A percentile compares a stretch with the other conserved stretches of the same genome.
These are phyloP conservation scores for Pholiota adiposa DNA, from an alignment of 1,284 basidiomycete species.

Conservation along the genomic window DNA sequence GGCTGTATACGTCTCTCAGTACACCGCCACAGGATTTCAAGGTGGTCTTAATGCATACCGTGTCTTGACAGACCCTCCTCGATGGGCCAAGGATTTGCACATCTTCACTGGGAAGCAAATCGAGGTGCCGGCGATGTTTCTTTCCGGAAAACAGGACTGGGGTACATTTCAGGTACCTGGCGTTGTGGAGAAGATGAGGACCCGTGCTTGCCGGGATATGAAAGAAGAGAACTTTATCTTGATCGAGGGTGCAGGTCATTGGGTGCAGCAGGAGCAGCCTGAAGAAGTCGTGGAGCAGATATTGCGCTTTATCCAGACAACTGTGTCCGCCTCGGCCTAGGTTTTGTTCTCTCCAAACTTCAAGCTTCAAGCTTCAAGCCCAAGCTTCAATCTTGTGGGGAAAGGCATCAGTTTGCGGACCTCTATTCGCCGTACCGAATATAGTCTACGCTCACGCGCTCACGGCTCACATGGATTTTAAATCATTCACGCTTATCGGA, in stretches of 20 bases:
- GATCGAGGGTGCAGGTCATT: constrained; percentile 62
- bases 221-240: constrained; percentile 51
- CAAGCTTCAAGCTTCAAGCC: too few species aligned
- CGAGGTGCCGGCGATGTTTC: constrained; percentile 55
- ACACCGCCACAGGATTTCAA: constrained; percentile 59
- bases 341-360: too few species aligned
- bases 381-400: too few species aligned
- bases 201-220: constrained; percentile 43
- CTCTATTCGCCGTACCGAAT: too few species aligned
- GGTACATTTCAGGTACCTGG: constrained; percentile 60
- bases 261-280: constrained; percentile 61
- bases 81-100: constrained; percentile 37
- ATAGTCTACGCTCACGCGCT: too few species aligned
- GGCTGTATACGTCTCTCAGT: constrained; percentile 53
- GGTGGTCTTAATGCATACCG: constrained; percentile 64
- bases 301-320: constrained; percentile 38
- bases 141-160: constrained; percentile 62
- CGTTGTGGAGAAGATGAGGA: constrained; percentile 42
- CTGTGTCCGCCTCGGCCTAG: not conserved
- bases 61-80: constrained; percentile 30
- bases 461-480: too few species aligned
- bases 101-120: constrained; percentile 45
- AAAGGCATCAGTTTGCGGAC: too few species aligned
- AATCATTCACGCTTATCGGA: too few species aligned
- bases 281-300: constrained; percentile 44